phyloP scores from a whole-genome alignment of 257 asterid genomes.

The Capsicum baccatum region DNA sequence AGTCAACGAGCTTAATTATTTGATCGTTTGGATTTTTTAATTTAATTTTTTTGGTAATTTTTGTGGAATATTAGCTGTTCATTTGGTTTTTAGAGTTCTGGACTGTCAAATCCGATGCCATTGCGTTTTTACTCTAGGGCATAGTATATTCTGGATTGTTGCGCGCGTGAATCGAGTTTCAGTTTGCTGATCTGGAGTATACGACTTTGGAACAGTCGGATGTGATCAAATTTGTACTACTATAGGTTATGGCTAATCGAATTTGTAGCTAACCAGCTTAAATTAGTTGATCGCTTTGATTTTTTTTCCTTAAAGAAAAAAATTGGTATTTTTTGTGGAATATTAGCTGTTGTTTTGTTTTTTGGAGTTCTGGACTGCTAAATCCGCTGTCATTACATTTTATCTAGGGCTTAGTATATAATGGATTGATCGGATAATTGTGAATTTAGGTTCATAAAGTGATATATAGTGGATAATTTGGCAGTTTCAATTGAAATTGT shows the following conservation, averaged over 20 bases:
- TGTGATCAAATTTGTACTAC: neutral
- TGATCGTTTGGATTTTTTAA: too few relatives aligned
- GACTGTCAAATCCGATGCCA: too few relatives aligned
- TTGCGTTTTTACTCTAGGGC: too few relatives aligned
- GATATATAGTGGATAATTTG: neutral
- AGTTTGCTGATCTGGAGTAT: slow-evolving; percentile 20
- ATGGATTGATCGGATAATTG: neutral
- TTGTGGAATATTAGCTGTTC: too few relatives aligned
- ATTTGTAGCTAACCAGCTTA: neutral
- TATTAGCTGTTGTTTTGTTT: neutral
- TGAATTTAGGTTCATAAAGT: neutral
- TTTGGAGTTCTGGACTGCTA: neutral
- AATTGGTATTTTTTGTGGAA: neutral
- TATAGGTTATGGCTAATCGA: neutral
- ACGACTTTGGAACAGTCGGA: neutral
- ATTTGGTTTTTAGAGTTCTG: too few relatives aligned
- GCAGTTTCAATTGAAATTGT: neutral
- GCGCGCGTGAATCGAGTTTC: slow-evolving; percentile 1
- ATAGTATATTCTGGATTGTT: too few relatives aligned
- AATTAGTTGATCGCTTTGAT: neutral
- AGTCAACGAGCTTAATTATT: too few relatives aligned
- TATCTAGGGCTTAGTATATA: neutral
- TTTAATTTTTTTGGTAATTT: too few relatives aligned
- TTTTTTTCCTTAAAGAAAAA: neutral
- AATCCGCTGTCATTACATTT: neutral